Base-by-base conservation (phyloP, 2,329 filamentous ascomycete genomes). In the Alternaria gaisen region DNA sequence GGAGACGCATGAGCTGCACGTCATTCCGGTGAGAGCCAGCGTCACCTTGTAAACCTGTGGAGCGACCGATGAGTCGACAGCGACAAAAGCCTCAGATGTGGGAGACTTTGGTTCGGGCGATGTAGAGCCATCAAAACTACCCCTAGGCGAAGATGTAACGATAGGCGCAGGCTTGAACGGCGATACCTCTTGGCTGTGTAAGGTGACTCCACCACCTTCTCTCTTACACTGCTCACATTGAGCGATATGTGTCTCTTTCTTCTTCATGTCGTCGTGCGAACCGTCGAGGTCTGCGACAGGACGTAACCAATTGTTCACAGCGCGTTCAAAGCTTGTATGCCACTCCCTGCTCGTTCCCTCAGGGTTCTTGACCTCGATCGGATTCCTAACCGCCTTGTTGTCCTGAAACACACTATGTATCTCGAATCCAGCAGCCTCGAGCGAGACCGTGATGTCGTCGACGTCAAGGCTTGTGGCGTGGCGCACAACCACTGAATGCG, bases 401-500 rank as follows among this genome's bases (percentile, higher is more conserved):
- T 77, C 74, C 42, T 75, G 73, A 40, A 79, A 76, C n/a, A 85
- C 76, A 57, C 80, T 84, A 67, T 83, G 84, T 24, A 89, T 78
- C 52, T 90, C 86, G 72, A 89, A 90, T 16, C 87, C 87, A 32
- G 83, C 83, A 55, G 83, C 80, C 58, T 87, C 83, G 20, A 90
- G 82, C 9, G 83, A 80, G 44, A 71, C 68, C 9, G 71, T 66
- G 34, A 83, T 81, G 30, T 79, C 75, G 3, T 80, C 72, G 30
- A 83, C 66, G 22, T 82, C 69, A 46, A 80, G 72, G 59, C 77
- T 77, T 61, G 81, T 70, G 46, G 69, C 71, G 76, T 90, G 88
- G 68, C 83, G 81, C 64, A 90, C 81, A 32, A 87, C 88, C 67
- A 92, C 87, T 61, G 87, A 87, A 50, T 90, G 91, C 40, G 89